Conservation (phyloP, 768 basidiomycete genomes). For the Boletus vermiculosoides region DNA sequence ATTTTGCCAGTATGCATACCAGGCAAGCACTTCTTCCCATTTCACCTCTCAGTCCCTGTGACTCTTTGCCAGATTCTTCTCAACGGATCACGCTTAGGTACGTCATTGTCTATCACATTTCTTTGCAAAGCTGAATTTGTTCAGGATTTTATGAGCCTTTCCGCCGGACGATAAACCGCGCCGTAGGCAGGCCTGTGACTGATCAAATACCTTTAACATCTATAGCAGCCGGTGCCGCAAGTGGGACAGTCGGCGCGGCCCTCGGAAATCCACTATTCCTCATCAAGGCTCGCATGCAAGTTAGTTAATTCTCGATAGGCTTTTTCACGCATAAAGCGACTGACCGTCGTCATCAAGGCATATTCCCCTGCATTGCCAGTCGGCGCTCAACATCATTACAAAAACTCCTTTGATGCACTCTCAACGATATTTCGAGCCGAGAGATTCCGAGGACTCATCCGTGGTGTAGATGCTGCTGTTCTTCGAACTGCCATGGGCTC, state of each 20-base stretch:
- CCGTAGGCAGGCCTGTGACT: conserved; percentile 59
- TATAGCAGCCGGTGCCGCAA: conserved; percentile 81
- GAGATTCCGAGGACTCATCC: conserved; percentile 72
- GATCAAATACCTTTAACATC: conserved; percentile 77
- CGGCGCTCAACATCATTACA: conserved; percentile 92
- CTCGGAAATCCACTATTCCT: conserved; percentile 91
- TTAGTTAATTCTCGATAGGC: conserved; percentile 21
- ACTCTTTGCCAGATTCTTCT: conserved; percentile 65
- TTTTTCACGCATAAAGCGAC: neutral
- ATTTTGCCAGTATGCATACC: conserved; percentile 75
- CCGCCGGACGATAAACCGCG: conserved; percentile 63
- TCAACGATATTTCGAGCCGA: conserved; percentile 77
- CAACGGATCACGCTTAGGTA: conserved; percentile 89
- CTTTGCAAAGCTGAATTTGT: conserved; percentile 14
- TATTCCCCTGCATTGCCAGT: conserved; percentile 94
- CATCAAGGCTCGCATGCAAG: conserved; percentile 98
- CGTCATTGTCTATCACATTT: neutral
- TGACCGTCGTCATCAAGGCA: conserved; percentile 49
- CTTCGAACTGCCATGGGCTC: conserved; percentile 94
- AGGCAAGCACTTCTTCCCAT: conserved; percentile 49
- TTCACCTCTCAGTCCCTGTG: neutral
- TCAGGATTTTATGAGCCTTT: conserved; percentile 96
- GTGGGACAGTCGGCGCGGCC: conserved; percentile 84
- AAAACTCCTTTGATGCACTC: conserved; percentile 78
- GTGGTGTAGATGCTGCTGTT: conserved; percentile 93